phyloP scores from a whole-genome alignment of 345 rosid genomes.

The Syzygium jambos region DNA sequence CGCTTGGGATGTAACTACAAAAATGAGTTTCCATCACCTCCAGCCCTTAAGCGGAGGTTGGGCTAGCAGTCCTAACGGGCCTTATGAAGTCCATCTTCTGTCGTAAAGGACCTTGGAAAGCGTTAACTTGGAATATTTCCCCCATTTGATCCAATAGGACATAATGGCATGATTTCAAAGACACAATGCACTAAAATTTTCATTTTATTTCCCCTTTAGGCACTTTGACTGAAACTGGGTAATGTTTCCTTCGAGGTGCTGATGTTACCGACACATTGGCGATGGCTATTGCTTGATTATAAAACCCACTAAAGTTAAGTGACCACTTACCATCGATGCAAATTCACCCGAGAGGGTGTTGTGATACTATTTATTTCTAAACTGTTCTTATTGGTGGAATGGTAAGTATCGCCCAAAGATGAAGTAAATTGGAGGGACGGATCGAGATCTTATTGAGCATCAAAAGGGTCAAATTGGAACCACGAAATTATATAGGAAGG shows the following conservation, averaged over 20 bases:
- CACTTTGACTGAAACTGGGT: neutral
- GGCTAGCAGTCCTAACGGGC: neutral
- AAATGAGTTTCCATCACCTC: neutral
- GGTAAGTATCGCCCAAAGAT: neutral
- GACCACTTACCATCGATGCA: neutral
- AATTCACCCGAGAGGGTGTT: too few species aligned
- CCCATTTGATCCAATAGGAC: neutral
- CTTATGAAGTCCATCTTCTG: neutral
- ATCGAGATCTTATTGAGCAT: neutral
- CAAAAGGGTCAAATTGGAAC: neutral
- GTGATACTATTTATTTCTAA: neutral
- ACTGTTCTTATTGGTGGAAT: neutral
- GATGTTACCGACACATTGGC: neutral
- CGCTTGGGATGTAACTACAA: neutral
- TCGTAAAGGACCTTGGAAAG: neutral
- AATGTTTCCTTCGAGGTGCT: neutral
- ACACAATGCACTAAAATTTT: neutral
- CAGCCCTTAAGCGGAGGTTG: neutral
- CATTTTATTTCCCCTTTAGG: neutral
- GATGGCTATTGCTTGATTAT: neutral
- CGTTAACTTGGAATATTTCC: neutral
- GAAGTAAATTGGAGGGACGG: neutral
- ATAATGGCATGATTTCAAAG: neutral
- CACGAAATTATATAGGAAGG: neutral
- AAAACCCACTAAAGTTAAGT: neutral